phyloP scores from a whole-genome alignment of 257 asterid genomes.

The Forsythia suspensa region DNA sequence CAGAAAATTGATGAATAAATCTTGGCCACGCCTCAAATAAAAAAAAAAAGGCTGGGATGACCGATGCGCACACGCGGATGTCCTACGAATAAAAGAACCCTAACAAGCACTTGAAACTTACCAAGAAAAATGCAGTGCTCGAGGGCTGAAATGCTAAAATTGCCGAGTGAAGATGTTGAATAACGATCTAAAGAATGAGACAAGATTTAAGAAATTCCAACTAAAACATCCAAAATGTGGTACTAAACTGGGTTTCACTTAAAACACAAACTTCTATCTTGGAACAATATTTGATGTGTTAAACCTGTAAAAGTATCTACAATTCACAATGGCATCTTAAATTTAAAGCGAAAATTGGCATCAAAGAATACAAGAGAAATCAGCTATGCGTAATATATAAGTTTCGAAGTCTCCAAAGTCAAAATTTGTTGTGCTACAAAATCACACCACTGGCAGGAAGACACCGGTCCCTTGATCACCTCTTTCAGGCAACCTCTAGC shows the following conservation, averaged over 20 bases:
- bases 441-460: conserved; percentile 58
- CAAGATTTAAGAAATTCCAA: too few species aligned
- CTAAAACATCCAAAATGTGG: neutral
- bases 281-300: conserved; percentile 22
- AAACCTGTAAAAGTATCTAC: conserved; percentile 39
- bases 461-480: conserved; percentile 45
- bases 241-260: neutral
- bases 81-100: too few species aligned
- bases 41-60: too few species aligned
- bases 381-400: conserved; percentile 3
- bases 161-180: too few species aligned
- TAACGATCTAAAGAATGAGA: too few species aligned
- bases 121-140: too few species aligned
- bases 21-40: too few species aligned
- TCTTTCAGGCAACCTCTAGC: conserved; percentile 25
- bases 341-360: conserved; percentile 30
- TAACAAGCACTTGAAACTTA: too few species aligned
- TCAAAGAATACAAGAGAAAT: conserved; percentile 29
- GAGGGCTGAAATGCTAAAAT: too few species aligned
- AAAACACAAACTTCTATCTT: neutral
- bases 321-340: conserved; percentile 38
- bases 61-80: too few species aligned
- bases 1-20: too few species aligned
- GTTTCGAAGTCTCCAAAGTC: conserved; percentile 37
- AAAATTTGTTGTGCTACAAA: conserved; percentile 46